These are phyloP conservation scores for Termitomyces sp. DNA, from an alignment of 768 basidiomycete species.

Conservation along the genomic window DNA sequence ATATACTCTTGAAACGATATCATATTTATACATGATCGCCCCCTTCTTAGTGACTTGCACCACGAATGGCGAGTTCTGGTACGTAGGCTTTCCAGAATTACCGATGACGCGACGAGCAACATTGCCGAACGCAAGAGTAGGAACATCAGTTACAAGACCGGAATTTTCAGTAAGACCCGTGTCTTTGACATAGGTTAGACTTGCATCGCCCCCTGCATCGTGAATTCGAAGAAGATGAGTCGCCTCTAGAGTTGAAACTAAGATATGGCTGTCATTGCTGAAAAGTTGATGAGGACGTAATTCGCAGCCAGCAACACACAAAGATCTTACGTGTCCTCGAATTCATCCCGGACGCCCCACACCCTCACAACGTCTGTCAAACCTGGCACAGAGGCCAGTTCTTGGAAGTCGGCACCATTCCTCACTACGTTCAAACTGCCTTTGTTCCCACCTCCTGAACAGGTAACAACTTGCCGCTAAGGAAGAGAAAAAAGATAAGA, in stretches of 20 bases:
- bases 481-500: neutral
- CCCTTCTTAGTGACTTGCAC: slow-evolving; percentile 71
- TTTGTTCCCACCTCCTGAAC: slow-evolving; percentile 75
- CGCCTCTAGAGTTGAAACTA: slow-evolving; percentile 56
- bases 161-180: slow-evolving; percentile 16
- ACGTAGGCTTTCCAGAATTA: slow-evolving; percentile 24
- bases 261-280: slow-evolving; percentile 43
- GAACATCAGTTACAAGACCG: slow-evolving; percentile 43
- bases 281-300: slow-evolving; percentile 1
- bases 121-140: slow-evolving; percentile 66
- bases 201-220: slow-evolving; percentile 35
- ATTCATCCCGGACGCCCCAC: slow-evolving; percentile 55
- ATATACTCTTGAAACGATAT: slow-evolving; percentile 40
- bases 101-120: slow-evolving; percentile 35
- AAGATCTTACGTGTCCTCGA: slow-evolving; percentile 45
- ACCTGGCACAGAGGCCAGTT: slow-evolving; percentile 55
- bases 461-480: slow-evolving; percentile 80
- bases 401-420: slow-evolving; percentile 78
- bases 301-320: neutral
- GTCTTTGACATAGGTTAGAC: slow-evolving; percentile 35
- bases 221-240: slow-evolving; percentile 53
- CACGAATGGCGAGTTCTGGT: slow-evolving; percentile 48
- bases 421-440: slow-evolving; percentile 77
- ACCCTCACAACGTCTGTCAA: slow-evolving; percentile 53
- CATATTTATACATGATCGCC: slow-evolving; percentile 54